Percentiles rank a stretch among this genome's conserved stretches.
These are phyloP conservation scores for Apiospora kogelbergensis DNA, from an alignment of 2,329 filamentous ascomycete genomes.

Conservation along the genomic window DNA sequence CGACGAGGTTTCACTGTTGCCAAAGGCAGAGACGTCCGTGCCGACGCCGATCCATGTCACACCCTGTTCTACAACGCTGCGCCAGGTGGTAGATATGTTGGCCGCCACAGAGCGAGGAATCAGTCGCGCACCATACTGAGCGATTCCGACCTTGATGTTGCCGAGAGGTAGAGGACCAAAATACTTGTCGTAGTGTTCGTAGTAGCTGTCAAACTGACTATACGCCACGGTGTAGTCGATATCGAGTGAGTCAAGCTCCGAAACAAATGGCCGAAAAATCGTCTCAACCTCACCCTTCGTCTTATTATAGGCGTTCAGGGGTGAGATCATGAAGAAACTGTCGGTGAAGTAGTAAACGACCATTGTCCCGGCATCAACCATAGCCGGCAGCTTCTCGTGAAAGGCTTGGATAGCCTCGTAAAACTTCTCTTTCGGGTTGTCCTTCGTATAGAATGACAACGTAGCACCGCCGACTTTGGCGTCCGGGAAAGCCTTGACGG, in stretches of 20 bases:
- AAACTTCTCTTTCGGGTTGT: slow-evolving; percentile 19
- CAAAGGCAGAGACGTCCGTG: slow-evolving; percentile 28
- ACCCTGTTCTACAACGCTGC: slow-evolving; percentile 30
- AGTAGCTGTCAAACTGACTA: slow-evolving; percentile 29
- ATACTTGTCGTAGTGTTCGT: slow-evolving; percentile 34
- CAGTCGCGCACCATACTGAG: slow-evolving; percentile 36
- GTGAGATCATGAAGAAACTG: slow-evolving; percentile 21
- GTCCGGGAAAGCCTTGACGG: slow-evolving; percentile 23
- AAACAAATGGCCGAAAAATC: slow-evolving; percentile 27
- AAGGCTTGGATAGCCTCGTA: slow-evolving; percentile 23
- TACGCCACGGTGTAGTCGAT: slow-evolving; percentile 23
- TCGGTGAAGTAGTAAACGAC: slow-evolving; percentile 24
- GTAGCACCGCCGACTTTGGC: slow-evolving; percentile 22
- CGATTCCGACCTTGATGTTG: slow-evolving; percentile 31
- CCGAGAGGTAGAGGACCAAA: slow-evolving; percentile 37
- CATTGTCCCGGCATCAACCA: slow-evolving; percentile 25
- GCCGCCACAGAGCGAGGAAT: slow-evolving; percentile 32
- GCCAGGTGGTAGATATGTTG: slow-evolving; percentile 29
- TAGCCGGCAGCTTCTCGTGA: slow-evolving; percentile 23
- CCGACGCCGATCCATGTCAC: slow-evolving; percentile 31
- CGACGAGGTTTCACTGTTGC: slow-evolving; percentile 24
- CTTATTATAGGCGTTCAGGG: slow-evolving; percentile 29
- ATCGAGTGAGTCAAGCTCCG: slow-evolving; percentile 23
- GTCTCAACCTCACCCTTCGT: slow-evolving; percentile 26
- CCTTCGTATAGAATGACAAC: slow-evolving; percentile 17